Conservation (phyloP, 2,329 filamentous ascomycete species). For the Septoria linicola region DNA sequence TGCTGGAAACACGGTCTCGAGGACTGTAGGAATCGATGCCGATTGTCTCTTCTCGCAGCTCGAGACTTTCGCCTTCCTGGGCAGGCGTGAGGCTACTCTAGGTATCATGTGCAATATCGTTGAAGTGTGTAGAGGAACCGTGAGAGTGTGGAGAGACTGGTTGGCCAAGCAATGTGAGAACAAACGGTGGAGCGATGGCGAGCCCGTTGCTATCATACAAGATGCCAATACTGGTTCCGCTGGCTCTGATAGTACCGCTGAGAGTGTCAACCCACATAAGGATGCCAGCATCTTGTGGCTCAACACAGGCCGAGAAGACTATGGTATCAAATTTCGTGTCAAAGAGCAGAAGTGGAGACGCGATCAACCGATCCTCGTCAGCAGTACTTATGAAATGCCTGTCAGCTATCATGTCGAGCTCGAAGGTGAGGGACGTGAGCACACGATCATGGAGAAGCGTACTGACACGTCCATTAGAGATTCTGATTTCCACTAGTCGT, state of each 20-base stretch:
- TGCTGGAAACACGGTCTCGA: constrained; percentile 46
- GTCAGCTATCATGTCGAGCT: constrained; percentile 71
- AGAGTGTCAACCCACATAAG: constrained; percentile 29
- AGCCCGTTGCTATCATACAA: constrained; percentile 31
- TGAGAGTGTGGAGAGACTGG: constrained; percentile 74
- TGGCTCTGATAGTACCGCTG: constrained; percentile 27
- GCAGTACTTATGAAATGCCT: constrained; percentile 62
- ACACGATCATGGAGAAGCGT: neutral
- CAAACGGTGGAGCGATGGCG: constrained; percentile 32
- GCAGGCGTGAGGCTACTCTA: constrained; percentile 61
- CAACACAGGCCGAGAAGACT: constrained; percentile 55
- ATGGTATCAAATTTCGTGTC: constrained; percentile 69
- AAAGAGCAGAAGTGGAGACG: constrained; percentile 50
- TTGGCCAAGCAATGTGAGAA: constrained; percentile 51
- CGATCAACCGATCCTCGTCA: constrained; percentile 55
- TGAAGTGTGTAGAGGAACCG: constrained; percentile 65
- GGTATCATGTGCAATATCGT: constrained; percentile 65
- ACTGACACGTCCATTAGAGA: constrained; percentile 50
- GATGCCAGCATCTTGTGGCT: constrained; percentile 64
- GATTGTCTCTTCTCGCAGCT: constrained; percentile 74
- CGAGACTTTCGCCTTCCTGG: constrained; percentile 65
- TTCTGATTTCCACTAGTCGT: constrained; percentile 63
- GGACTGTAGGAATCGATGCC: constrained; percentile 65
- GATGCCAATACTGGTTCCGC: constrained; percentile 19
- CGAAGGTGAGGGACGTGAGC: constrained; percentile 55